phyloP scores from a whole-genome alignment of 768 basidiomycete species.

The Pleurotus pulmonarius region DNA sequence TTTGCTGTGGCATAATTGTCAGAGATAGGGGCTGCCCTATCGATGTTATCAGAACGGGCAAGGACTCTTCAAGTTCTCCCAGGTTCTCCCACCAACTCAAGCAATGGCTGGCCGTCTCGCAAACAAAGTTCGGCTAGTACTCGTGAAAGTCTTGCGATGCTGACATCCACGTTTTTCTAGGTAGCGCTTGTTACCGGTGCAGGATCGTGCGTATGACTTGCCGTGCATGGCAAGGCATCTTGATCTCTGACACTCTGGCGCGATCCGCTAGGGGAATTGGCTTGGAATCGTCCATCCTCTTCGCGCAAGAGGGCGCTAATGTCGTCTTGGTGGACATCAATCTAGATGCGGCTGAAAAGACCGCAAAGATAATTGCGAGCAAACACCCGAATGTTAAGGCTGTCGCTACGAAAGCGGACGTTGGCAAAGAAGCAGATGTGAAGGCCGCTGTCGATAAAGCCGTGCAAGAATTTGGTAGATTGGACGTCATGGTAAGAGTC shows the following conservation, averaged over 20 bases:
- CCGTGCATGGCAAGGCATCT: neutral
- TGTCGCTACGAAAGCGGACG: conserved; percentile 76
- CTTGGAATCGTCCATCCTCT: conserved; percentile 91
- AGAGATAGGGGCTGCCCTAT: conserved; percentile 4
- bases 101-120: conserved; percentile 65
- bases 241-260: conserved; percentile 15
- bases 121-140: conserved; percentile 45
- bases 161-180: conserved; percentile 24
- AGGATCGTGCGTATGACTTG: conserved; percentile 62
- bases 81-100: conserved; percentile 11
- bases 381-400: conserved; percentile 69
- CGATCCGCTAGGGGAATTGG: conserved; percentile 78
- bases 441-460: conserved; percentile 79
- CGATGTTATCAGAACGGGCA: conserved; percentile 12
- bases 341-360: conserved; percentile 64
- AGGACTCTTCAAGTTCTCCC: conserved; percentile 8
- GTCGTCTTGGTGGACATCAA: conserved; percentile 91
- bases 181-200: conserved; percentile 85
- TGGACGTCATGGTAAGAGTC: conserved; percentile 84
- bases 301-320: conserved; percentile 92
- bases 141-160: no score
- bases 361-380: conserved; percentile 56
- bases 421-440: conserved; percentile 83
- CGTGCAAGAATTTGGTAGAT: conserved; percentile 82
- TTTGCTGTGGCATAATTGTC: neutral